Base-by-base conservation (phyloP, 768 basidiomycete genomes). In the Trametes meyenii region DNA sequence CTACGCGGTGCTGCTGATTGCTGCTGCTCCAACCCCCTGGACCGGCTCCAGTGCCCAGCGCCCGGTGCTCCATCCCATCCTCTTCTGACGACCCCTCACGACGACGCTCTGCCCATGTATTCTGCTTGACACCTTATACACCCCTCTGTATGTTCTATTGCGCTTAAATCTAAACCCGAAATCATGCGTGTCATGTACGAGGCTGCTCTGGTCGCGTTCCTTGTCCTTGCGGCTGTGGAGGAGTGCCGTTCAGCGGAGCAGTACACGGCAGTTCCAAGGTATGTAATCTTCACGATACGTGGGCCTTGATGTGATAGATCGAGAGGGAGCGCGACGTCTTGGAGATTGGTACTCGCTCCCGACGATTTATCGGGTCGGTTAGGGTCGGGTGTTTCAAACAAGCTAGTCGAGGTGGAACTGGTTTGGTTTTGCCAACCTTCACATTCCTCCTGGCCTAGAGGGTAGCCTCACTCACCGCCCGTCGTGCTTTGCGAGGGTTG, bases 221-320 rank as follows among this genome's bases (percentile, higher is more conserved):
- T 65, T 35, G 53, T 67, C 35, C 57, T 71, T 21, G 44, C 49
- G 23, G 24, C 65, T 11, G 58, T 65, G 39, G 42, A 63, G 39
- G 65, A 66, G 35, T 56, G 51, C 36, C 55, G 59, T 24, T 55
- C 53, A 17, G 64, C 62, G 26, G 61, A 61, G 35, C 59, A 66
- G 29, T 67, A 66, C 51, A 43, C 69, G 13, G 62, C 65, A n/a
- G 57, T 65, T n/a, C 67, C 69, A 12, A 70, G 70, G 70, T 67
- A 53, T 17, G 60, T 43, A 33, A 36, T 39, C 16, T 38, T 43
- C 17, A 13, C 12, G 8, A 50, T 42, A 17, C 14, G 7, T 10
- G 5, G 8, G 21, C 14, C 4, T 7, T 16, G 23, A 35, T 50
- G 44, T 17, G 19, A 42, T 24, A 1, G 29, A 33, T 33, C 29